Base-by-base conservation (phyloP, 371 early-diverging fungal species). In the Actinomortierella ambigua region DNA sequence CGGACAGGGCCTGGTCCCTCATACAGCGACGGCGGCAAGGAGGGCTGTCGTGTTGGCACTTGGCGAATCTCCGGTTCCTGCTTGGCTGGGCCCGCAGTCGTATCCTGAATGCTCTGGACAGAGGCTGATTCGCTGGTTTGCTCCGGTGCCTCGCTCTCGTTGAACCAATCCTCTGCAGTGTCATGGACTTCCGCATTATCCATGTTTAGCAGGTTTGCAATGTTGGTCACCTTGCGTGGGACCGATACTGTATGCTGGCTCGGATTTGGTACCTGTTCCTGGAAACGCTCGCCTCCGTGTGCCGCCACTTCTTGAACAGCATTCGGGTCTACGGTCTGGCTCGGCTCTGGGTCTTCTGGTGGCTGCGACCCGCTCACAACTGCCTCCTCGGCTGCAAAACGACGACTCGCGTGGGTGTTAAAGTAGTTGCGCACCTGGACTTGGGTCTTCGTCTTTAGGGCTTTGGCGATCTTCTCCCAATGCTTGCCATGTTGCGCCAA, bases 351-450 rank as follows among this genome's bases (percentile, higher is more conserved):
- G 18, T 28, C 15, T 8, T 52, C 52, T 14, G 34, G 11, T 52
- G 8, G 26, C 27, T 34, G 26, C 7, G 7, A 7, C 23, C 52
- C 52, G 8, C 23, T 15, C 3, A 17, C 28, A 3, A 34, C 28
- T 18, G 52, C 8, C 7, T 52, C 34, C 23, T 23, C 52, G 23
- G 14, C 34, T 6, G 34, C 4, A 34, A 34, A 11, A 34, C 34
- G 34, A 34, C 11, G 34, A 34, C 34, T 34, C 11, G 85, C 84
- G 62, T 91, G 88, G 55, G 87, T 88, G 9, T 79, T 76, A 61
- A 88, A 96, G 60, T 90, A 90, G 60, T 93, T 94, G 17, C 94
- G 90, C 14, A 89, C 92, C 76, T 96, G 96, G 18, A 88, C 87
- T 6, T 82, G 83, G 0, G 94, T 93, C 69, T 96, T 96, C 2